Conservation (phyloP, 768 basidiomycete genomes). For the Termitomyces sp. region DNA sequence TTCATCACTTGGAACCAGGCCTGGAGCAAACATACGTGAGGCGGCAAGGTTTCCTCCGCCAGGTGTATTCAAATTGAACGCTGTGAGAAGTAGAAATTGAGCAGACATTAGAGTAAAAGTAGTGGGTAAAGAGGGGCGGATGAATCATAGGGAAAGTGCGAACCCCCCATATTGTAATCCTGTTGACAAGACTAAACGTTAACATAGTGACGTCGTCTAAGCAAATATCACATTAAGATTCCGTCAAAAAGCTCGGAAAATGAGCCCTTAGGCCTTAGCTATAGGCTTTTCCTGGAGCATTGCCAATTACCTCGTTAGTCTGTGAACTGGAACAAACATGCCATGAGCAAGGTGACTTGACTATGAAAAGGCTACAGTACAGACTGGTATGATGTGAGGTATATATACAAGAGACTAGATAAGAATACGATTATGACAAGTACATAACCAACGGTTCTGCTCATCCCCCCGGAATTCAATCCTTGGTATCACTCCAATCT, state of each 20-base stretch:
- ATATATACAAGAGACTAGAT: not conserved
- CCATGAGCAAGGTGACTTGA: not conserved
- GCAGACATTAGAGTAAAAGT: conserved; percentile 20
- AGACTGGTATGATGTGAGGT: not conserved
- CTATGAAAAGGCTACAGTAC: not conserved
- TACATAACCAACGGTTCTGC: not conserved
- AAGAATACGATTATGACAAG: not conserved
- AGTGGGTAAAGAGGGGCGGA: not conserved
- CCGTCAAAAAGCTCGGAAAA: too few relatives aligned
- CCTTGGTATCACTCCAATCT: conserved; percentile 60
- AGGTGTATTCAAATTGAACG: conserved; percentile 40
- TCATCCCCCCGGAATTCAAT: conserved; percentile 5
- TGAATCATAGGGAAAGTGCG: too few relatives aligned
- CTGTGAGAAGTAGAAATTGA: conserved; percentile 39
- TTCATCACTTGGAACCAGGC: too few relatives aligned
- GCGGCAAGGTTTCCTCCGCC: conserved; percentile 44
- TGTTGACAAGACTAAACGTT: too few relatives aligned
- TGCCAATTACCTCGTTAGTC: not conserved
- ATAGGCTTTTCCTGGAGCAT: not conserved
- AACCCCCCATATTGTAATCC: too few relatives aligned
- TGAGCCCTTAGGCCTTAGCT: too few relatives aligned
- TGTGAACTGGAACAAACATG: not conserved
- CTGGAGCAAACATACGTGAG: too few relatives aligned
- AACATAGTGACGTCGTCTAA: too few relatives aligned
- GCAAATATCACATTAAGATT: too few relatives aligned